Base-by-base conservation (phyloP, 495 filamentous ascomycete genomes). In the Neurospora discreta region DNA sequence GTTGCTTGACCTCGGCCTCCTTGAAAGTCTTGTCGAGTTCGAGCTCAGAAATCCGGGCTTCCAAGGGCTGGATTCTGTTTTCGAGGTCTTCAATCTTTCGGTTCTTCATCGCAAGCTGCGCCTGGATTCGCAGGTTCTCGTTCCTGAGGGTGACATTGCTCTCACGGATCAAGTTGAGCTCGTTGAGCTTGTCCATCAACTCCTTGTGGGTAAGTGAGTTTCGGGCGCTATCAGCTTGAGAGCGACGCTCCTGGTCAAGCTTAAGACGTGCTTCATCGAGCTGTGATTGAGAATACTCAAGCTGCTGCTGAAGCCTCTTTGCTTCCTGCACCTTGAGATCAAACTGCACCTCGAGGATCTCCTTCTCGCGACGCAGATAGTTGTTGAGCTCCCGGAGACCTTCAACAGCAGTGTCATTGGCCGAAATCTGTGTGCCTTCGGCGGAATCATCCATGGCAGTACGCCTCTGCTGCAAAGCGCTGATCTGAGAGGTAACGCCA, bases 301-400 rank as follows among this genome's bases (percentile, higher is more conserved):
- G 85, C 74, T 98, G 93, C 71, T 98, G 93, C 73, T 94, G 91
- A 5, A 97, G 81, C 38, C 96, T 88, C 79, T 93, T 96, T 69
- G 87, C 85, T 77, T 98, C 95, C 77, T 97, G 92, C 0, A 90
- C 83, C 68, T 93, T 92, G 40, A 97, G 86, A 73, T 98, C 93
- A 72, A 92, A 93, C 77, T 98, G 94, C 8, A 97, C 93, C 72
- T 98, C 94, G 4, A 98, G 89, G 75, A 99, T 98, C 76, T 98
- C 94, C 82, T 98, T 98, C 82, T 98, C 96, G 60, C 92, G 89
- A n/a, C 96, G 90, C 70, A 98, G 83, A 81, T 93, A 98, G 68
- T 88, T 90, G 80, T 96, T 94, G 44, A 98, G 86, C 76, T 97
- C 93, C 71, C 94, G 90, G 36, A 97, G 87, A 72, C 91, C 91